These are phyloP conservation scores for Austroboletus niveus DNA, from an alignment of 1,284 basidiomycete genomes.

Conservation along the genomic window DNA sequence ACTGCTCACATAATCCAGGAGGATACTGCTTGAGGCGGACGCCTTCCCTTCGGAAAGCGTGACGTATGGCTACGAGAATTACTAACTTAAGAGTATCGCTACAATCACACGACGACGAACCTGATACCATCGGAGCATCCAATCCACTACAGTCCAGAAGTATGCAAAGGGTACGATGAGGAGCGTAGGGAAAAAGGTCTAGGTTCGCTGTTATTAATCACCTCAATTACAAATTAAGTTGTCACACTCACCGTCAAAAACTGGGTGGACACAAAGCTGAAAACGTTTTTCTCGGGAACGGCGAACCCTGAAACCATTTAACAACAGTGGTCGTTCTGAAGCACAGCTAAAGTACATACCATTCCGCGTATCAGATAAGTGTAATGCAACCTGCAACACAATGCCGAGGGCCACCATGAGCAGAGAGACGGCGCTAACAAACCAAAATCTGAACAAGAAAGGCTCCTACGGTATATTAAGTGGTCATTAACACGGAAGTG, in stretches of 20 bases:
- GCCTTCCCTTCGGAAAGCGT: slow-evolving; percentile 49
- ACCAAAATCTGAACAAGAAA: slow-evolving; percentile 39
- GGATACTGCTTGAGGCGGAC: slow-evolving; percentile 50
- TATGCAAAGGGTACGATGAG: slow-evolving; percentile 36
- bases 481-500: background rate
- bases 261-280: slow-evolving; percentile 48
- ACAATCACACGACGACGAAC: slow-evolving; percentile 31
- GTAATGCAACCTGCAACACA: slow-evolving; percentile 45
- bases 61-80: slow-evolving; percentile 49
- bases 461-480: slow-evolving; percentile 41
- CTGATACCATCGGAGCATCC: slow-evolving; percentile 49
- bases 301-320: slow-evolving; percentile 44
- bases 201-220: slow-evolving; percentile 5
- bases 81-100: slow-evolving; percentile 14
- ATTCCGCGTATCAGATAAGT: slow-evolving; percentile 40
- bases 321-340: background rate
- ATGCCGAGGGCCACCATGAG: slow-evolving; percentile 49
- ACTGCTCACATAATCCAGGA: slow-evolving; percentile 59
- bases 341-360: slow-evolving; percentile 34
- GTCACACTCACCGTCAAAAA: slow-evolving; percentile 49
- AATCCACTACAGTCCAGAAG: slow-evolving; percentile 48
- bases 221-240: background rate
- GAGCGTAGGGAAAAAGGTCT: slow-evolving; percentile 61
- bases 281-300: slow-evolving; percentile 48
- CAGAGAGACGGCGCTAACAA: slow-evolving; percentile 40